phyloP scores from a whole-genome alignment of 805 yeast species.

The Metschnikowia reukaufii region DNA sequence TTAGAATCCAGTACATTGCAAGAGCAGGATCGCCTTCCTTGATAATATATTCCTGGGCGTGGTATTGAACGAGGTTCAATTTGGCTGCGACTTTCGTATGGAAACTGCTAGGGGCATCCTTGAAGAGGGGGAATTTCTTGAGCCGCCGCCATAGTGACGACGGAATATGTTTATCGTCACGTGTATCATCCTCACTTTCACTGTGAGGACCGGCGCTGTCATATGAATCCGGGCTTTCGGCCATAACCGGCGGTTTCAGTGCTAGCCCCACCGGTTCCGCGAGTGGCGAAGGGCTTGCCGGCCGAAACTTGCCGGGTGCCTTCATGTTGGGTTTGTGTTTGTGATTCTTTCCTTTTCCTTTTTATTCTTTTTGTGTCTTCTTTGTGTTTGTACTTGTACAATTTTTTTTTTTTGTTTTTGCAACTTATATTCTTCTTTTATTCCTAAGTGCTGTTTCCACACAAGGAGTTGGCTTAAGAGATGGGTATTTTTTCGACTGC shows the following conservation, averaged over 20 bases:
- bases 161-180: constrained; percentile 34
- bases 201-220: constrained; percentile 4
- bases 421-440: too few relatives aligned
- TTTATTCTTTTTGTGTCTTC: background rate
- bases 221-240: constrained; percentile 4
- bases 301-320: constrained; percentile 17
- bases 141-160: constrained; percentile 54
- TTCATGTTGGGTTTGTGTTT: constrained; percentile 6
- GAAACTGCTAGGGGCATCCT: constrained; percentile 65
- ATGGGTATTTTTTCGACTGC: background rate
- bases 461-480: background rate
- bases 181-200: constrained; percentile 13
- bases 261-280: constrained; percentile 7
- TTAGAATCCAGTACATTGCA: constrained; percentile 77
- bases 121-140: constrained; percentile 62
- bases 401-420: too few relatives aligned
- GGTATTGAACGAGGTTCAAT: constrained; percentile 57
- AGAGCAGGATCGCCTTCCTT: constrained; percentile 71
- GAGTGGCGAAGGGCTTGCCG: constrained; percentile 22
- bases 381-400: background rate
- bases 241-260: background rate
- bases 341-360: background rate
- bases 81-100: constrained; percentile 58
- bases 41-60: constrained; percentile 68
- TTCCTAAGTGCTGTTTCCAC: too few relatives aligned